These are phyloP conservation scores for Exophiala alcalophila DNA, from an alignment of 2,329 filamentous ascomycete species.

Conservation along the genomic window DNA sequence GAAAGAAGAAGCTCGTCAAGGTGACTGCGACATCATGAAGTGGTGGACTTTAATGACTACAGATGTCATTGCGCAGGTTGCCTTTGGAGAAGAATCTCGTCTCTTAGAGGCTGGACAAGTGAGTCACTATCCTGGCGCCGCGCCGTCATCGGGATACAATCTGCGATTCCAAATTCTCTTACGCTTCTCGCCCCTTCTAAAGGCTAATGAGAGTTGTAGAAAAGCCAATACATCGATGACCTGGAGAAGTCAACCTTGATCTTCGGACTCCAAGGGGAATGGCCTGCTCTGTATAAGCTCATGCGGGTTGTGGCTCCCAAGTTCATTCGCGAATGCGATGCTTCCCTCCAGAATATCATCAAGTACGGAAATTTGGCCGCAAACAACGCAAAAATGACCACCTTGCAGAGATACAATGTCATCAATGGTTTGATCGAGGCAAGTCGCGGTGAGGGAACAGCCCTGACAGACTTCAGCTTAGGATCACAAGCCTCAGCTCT, in stretches of 20 bases:
- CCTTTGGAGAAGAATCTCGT: constrained; percentile 56
- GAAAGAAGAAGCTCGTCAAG: constrained; percentile 44
- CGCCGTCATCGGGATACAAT: no score
- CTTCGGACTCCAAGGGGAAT: constrained; percentile 10
- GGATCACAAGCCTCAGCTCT: constrained; percentile 41
- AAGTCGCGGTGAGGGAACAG: constrained; percentile 3
- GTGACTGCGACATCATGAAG: constrained; percentile 53
- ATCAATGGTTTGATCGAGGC: constrained; percentile 8
- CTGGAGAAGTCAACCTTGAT: constrained; percentile 34
- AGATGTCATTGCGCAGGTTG: constrained; percentile 54
- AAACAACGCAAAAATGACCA: constrained; percentile 1
- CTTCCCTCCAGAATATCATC: constrained; percentile 2
- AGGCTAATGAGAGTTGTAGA: constrained; percentile 30
- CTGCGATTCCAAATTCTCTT: no score
- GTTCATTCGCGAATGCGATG: constrained; percentile 2
- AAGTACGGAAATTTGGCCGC: constrained; percentile 1
- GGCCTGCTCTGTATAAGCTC: constrained; percentile 7
- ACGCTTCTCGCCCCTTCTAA: not conserved
- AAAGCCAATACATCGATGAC: constrained; percentile 44
- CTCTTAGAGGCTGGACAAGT: constrained; percentile 53
- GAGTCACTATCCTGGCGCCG: constrained; percentile 25
- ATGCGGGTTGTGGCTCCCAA: constrained; percentile 2
- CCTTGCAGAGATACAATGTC: constrained; percentile 7
- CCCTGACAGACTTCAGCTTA: constrained; percentile 8
- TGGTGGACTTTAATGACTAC: constrained; percentile 56